phyloP scores from a whole-genome alignment of 345 rosid species.

The Cardamine resedifolia region DNA sequence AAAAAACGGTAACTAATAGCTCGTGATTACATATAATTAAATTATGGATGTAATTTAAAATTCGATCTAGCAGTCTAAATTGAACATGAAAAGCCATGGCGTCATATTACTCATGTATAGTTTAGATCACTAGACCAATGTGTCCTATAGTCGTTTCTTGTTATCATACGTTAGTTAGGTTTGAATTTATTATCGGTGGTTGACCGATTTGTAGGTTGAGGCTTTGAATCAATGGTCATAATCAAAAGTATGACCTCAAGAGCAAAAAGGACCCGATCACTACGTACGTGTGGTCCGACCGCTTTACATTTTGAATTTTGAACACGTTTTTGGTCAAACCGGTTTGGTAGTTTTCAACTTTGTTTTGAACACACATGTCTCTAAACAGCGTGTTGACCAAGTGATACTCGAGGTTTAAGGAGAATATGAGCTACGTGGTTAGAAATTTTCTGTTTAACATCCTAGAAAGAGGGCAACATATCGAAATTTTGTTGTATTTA shows the following conservation, averaged over 20 bases:
- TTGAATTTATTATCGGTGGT: conserved; percentile 28
- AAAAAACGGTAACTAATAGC: background rate
- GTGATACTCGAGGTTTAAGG: no score
- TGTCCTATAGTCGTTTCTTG: conserved; percentile 18
- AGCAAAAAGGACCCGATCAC: conserved; percentile 17
- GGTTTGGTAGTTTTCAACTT: conserved; percentile 22
- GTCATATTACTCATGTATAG: conserved; percentile 10
- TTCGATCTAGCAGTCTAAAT: background rate
- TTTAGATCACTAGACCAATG: conserved; percentile 16
- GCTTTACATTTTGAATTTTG: conserved; percentile 15
- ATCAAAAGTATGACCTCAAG: conserved; percentile 20
- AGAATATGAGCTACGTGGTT: no score
- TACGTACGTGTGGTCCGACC: conserved; percentile 21
- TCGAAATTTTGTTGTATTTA: no score
- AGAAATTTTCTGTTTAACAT: no score
- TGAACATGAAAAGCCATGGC: conserved; percentile 21
- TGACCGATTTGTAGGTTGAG: conserved; percentile 37
- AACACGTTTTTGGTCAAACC: conserved; percentile 33
- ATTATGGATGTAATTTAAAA: background rate
- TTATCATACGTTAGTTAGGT: conserved; percentile 33
- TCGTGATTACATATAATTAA: background rate
- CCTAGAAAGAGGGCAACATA: no score
- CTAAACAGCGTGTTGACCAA: conserved; percentile 19
- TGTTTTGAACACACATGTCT: background rate
- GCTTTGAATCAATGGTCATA: conserved; percentile 36